Evolutionary conservation across 257 asterid species (phyloP), one percentile per base, ranked within the genome.

Genomic region (Ophiorrhiza pumila): DNA sequence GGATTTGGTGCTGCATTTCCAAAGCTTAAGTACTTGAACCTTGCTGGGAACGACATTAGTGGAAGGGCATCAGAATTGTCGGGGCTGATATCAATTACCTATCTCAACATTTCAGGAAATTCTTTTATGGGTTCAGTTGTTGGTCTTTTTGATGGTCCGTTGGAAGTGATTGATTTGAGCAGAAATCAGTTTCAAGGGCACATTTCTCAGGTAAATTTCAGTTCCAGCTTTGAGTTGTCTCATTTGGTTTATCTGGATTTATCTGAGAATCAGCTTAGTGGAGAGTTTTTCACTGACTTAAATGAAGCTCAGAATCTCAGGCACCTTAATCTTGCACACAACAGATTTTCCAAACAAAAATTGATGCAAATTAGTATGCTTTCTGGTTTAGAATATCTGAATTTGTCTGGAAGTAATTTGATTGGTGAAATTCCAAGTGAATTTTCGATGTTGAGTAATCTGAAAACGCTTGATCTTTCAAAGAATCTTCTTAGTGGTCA

Each of bases 151-250:
- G 81, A 65, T 71, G 89, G 91, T 63, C 86, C 87, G 14, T 73
- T 91, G 77, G 85, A 87, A 84, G 95, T 89, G 84, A 43, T 94
- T 80, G 98, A 94, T 85, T 77, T 94, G 89, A 91, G 97, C 86
- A 87, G 85, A 70, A 94, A 94, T 82, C 97, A 83, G 69, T 90
- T 91, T 82, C 87, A 91, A 74, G 97, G 96, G 76, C 89, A 87
- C 67, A 75, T 91, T 82, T 77, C 91, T 83, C 82, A 88, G 96
- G 97, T 91, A 85, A 88, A 86, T 74, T 78, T 81, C 78, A 82
- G 84, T 42, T 81, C 95, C 52, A 76, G 72, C 55, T 92, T 87
- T 79, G 67, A 78, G 65, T 87, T 91, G 89, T 83, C 89, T 61
- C 84, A 70, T 76, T 79, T 94, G 93, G 70, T 80, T 73, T 82